Base-by-base conservation (phyloP, 768 basidiomycete genomes). In the Suillus hirtellus region DNA sequence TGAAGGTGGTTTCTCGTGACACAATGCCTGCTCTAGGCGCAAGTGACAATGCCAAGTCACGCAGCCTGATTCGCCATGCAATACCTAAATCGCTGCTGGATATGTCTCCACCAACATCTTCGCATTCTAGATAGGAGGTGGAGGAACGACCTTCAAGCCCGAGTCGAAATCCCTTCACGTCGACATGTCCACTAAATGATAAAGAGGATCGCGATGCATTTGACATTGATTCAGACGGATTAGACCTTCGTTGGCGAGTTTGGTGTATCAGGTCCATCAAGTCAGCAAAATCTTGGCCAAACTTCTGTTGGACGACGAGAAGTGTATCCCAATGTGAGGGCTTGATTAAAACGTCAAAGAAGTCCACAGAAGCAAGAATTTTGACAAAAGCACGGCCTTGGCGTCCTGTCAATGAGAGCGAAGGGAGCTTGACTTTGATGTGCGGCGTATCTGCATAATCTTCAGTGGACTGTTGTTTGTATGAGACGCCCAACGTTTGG, bases 211-310 rank as follows among this genome's bases (percentile, higher is more conserved):
- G 75, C 9, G 61, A 65, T 34, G 40, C 54, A 27, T 34, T 63
- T 27, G 54, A n/a, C 46, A 60, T 63, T 42, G 64, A 42, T 53
- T 44, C 55, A 37, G 67, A 27, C 65, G 53, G 53, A n/a, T 61
- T 58, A 35, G 64, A 60, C 60, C 67, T 67, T 61, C 70, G 75
- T 44, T 67, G 72, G 34, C 86, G 84, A 12, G 84, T 89, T 70
- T 90, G 82, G 65, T 85, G 83, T 38, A 92, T 79, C 56, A 95
- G 72, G 7, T 81, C 76, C 14, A 95, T 75, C 34, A 95, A 79
- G 64, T 95, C 93, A 66, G 90, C 89, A 74, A 95, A 91, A 75
- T 95, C 93, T 69, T 90, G 89, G 7, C 92, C 93, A 63, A 95
- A 95, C 70, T 94, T 94, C 66, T 92, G 90, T 70, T 94, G 93